These are phyloP conservation scores for Cochlearia excelsa DNA, from an alignment of 345 rosid species.

Conservation along the genomic window DNA sequence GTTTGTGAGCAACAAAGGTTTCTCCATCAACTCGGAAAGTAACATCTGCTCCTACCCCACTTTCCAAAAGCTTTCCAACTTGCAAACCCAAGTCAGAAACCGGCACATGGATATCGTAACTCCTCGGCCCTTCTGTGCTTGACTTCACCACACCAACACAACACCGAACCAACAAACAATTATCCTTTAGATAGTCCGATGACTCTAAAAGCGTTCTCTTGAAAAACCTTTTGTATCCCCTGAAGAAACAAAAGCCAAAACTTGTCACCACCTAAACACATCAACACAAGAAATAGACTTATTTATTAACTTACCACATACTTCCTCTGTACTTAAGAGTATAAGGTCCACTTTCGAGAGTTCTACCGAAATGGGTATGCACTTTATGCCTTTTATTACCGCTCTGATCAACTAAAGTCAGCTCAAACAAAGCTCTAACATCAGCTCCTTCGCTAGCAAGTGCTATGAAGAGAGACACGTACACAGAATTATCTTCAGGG, in stretches of 20 bases:
- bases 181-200: constrained; percentile 67
- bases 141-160: constrained; percentile 44
- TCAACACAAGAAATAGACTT: neutral
- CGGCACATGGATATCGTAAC: constrained; percentile 52
- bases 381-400: constrained; percentile 63
- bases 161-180: constrained; percentile 65
- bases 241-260: constrained; percentile 22
- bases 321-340: constrained; percentile 75
- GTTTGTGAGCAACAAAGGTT: constrained; percentile 58
- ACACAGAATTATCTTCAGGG: constrained; percentile 55
- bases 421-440: constrained; percentile 61
- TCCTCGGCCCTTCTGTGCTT: constrained; percentile 66
- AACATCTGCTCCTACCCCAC: constrained; percentile 54
- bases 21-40: constrained; percentile 62
- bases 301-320: constrained; percentile 57
- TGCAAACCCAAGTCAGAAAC: constrained; percentile 55
- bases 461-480: constrained; percentile 66
- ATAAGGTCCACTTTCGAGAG: constrained; percentile 72
- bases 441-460: constrained; percentile 41
- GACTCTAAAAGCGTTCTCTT: constrained; percentile 60
- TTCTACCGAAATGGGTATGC: constrained; percentile 77
- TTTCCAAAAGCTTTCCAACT: constrained; percentile 58
- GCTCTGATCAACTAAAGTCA: constrained; percentile 73
- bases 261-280: constrained; percentile 6
- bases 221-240: constrained; percentile 88